Conservation (phyloP, 306 rosid genomes). For the Geum urbanum region DNA sequence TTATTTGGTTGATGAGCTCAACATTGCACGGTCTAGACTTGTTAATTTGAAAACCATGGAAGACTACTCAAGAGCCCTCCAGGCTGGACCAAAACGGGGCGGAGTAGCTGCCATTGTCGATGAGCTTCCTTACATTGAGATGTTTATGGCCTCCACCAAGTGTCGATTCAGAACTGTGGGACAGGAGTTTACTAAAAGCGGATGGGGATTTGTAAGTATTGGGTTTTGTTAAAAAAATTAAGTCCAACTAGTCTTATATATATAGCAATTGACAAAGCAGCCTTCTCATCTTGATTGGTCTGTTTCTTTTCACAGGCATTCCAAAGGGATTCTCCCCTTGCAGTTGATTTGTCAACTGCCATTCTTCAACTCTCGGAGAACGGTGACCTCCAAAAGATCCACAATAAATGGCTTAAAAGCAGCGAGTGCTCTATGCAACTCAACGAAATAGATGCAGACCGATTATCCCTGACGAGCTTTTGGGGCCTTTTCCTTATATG, state of each 20-base stretch:
- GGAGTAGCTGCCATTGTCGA: conserved; percentile 86
- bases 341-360: conserved; percentile 78
- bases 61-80: conserved; percentile 48
- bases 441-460: conserved; percentile 32
- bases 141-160: conserved; percentile 46
- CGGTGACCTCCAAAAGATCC: conserved; percentile 73
- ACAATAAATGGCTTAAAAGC: conserved; percentile 62
- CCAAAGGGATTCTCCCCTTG: conserved; percentile 90
- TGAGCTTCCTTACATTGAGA: conserved; percentile 78
- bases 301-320: conserved; percentile 50
- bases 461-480: conserved; percentile 62
- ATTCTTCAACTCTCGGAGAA: conserved; percentile 89
- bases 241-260: neutral
- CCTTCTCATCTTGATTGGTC: conserved; percentile 11
- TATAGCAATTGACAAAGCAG: neutral
- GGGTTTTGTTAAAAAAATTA: too few relatives aligned
- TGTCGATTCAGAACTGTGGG: conserved; percentile 71
- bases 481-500: conserved; percentile 81
- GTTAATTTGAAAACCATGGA: conserved; percentile 47
- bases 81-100: conserved; percentile 52
- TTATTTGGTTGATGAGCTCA: conserved; percentile 60
- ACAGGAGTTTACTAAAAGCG: conserved; percentile 77
- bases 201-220: conserved; percentile 89
- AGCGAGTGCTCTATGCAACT: conserved; percentile 34
- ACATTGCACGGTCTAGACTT: conserved; percentile 60